Conservation (phyloP, 2,329 filamentous ascomycete genomes). For the Conoideocrella luteorostrata region DNA sequence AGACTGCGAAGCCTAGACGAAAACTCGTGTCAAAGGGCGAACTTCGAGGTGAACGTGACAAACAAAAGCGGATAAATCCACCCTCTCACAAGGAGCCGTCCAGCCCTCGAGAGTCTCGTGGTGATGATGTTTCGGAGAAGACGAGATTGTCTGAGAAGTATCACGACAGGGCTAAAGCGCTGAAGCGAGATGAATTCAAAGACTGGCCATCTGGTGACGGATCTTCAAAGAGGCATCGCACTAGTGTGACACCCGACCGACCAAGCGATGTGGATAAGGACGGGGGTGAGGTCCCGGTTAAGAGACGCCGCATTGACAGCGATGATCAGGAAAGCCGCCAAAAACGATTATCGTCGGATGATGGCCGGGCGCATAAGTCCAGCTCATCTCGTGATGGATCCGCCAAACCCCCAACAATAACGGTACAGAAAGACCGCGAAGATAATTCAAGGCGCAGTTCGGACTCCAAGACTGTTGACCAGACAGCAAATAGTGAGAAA, state of each 20-base stretch:
- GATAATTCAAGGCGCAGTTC: conserved; percentile 28
- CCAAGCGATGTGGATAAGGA: conserved; percentile 49
- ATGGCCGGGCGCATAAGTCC: conserved; percentile 39
- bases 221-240: conserved; percentile 51
- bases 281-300: conserved; percentile 42
- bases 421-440: conserved; percentile 33
- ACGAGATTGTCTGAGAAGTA: conserved; percentile 46
- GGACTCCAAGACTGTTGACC: conserved; percentile 35
- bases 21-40: conserved; percentile 60
- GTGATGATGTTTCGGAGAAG: conserved; percentile 45
- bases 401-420: conserved; percentile 27
- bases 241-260: conserved; percentile 51
- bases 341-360: conserved; percentile 37
- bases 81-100: conserved; percentile 42
- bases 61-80: conserved; percentile 46
- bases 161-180: conserved; percentile 52
- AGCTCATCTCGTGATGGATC: conserved; percentile 33
- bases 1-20: conserved; percentile 51
- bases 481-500: conserved; percentile 36
- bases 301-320: conserved; percentile 50
- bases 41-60: conserved; percentile 52
- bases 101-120: conserved; percentile 43
- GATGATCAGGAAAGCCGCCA: conserved; percentile 44
- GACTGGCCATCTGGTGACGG: conserved; percentile 47
- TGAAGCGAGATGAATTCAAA: conserved; percentile 55